Percentiles rank a stretch among this genome's conserved stretches.
Evolutionary conservation across 2,329 filamentous ascomycete species (phyloP).

Genomic region (Mycosphaerella sp.): DNA sequence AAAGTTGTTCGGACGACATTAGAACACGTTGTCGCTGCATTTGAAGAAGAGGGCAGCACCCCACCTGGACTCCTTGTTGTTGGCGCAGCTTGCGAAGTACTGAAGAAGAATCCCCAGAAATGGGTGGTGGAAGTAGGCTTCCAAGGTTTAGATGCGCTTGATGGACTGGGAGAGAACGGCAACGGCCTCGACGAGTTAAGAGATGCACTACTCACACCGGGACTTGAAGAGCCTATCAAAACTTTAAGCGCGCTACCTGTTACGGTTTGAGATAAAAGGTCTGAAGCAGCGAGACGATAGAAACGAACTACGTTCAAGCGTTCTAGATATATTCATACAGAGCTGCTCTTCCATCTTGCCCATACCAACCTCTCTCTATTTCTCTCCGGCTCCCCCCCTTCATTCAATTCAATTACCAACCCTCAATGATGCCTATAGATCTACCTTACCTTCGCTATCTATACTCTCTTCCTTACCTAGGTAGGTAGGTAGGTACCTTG

Average conservation of each 20-base stretch:
- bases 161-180: conserved; percentile 28
- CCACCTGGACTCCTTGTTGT: conserved; percentile 86
- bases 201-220: conserved; percentile 26
- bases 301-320: no score
- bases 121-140: conserved; percentile 91
- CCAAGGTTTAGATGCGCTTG: conserved; percentile 57
- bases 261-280: background rate
- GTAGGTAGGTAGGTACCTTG: no score
- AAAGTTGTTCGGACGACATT: conserved; percentile 84
- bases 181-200: conserved; percentile 29
- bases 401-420: no score
- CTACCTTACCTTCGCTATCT: no score
- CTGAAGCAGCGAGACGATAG: background rate
- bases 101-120: conserved; percentile 57
- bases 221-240: conserved; percentile 9
- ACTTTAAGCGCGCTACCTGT: conserved; percentile 1
- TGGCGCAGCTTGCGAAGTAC: conserved; percentile 72
- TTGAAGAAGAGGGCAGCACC: conserved; percentile 81
- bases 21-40: conserved; percentile 67
- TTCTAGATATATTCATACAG: no score
- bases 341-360: no score
- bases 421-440: no score
- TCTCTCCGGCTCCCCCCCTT: no score
- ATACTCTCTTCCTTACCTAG: no score
- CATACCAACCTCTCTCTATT: no score